Evolutionary conservation across 306 rosid species (phyloP).

Genomic region (Begonia fuchsioides): DNA sequence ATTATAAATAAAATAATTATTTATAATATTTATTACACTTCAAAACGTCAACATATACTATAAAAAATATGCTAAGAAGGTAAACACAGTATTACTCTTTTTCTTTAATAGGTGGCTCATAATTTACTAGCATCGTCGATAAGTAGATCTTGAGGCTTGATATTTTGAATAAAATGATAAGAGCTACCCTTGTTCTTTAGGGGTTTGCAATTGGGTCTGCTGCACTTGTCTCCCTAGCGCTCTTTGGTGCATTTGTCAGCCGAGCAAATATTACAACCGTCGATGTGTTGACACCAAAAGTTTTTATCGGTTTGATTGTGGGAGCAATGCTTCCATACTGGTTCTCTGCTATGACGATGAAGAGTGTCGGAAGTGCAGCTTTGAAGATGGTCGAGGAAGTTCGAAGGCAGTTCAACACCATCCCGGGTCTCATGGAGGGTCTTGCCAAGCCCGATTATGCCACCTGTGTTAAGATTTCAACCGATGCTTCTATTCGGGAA

Average conservation of each 20-base stretch:
- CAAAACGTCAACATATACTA: no score
- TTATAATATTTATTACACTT: no score
- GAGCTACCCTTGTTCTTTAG: slow-evolving; percentile 17
- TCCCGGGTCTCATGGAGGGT: slow-evolving; percentile 92
- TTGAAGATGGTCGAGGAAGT: slow-evolving; percentile 98
- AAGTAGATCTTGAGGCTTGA: no score
- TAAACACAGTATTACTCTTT: no score
- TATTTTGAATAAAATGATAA: not conserved
- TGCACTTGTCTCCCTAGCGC: slow-evolving; percentile 95
- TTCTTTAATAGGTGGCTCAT: no score
- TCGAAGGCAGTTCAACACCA: slow-evolving; percentile 80
- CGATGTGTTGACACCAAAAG: slow-evolving; percentile 83
- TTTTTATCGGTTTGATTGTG: slow-evolving; percentile 72
- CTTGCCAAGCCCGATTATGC: slow-evolving; percentile 86
- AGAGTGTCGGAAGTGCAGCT: slow-evolving; percentile 97
- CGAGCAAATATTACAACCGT: slow-evolving; percentile 59
- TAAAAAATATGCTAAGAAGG: no score
- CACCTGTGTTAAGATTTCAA: slow-evolving; percentile 84
- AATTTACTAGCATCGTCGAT: no score
- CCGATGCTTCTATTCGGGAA: slow-evolving; percentile 89
- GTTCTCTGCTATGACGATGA: slow-evolving; percentile 99
- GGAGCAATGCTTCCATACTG: slow-evolving; percentile 99
- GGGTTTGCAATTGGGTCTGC: slow-evolving; percentile 97
- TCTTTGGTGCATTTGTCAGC: slow-evolving; percentile 95
- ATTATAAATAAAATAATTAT: no score